Evolutionary conservation across 2,329 filamentous ascomycete species (phyloP).

Genomic region (Hypomyces rosellus): DNA sequence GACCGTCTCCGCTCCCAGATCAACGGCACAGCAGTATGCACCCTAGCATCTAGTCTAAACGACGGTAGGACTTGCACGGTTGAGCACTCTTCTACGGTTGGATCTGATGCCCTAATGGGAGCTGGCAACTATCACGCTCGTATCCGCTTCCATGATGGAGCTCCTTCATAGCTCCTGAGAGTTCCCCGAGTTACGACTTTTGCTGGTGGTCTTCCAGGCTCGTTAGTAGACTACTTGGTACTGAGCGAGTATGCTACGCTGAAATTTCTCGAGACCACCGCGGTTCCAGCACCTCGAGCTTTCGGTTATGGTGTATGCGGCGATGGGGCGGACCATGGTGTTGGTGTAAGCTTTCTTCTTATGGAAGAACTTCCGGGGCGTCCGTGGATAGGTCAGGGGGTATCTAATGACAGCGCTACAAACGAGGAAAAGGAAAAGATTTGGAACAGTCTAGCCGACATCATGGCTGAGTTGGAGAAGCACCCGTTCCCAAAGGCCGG

Average conservation of each 20-base stretch:
- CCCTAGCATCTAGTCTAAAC: slow-evolving; percentile 14
- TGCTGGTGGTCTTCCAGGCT: slow-evolving; percentile 9
- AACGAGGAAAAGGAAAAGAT: slow-evolving; percentile 16
- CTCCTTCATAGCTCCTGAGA: slow-evolving; percentile 21
- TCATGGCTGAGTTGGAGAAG: slow-evolving; percentile 21
- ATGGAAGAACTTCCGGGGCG: slow-evolving; percentile 22
- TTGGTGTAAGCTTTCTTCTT: slow-evolving; percentile 25
- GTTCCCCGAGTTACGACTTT: slow-evolving; percentile 16
- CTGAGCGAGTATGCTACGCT: slow-evolving; percentile 27
- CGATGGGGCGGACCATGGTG: slow-evolving; percentile 15
- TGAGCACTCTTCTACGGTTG: slow-evolving; percentile 11
- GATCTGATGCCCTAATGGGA: slow-evolving; percentile 18
- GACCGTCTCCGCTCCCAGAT: slow-evolving; percentile 11
- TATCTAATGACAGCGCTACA: not conserved
- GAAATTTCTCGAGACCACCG: slow-evolving; percentile 26
- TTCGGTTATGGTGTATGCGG: slow-evolving; percentile 19
- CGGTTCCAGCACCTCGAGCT: slow-evolving; percentile 23
- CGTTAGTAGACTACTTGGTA: slow-evolving; percentile 23
- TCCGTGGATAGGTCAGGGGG: slow-evolving; percentile 14
- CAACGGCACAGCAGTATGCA: slow-evolving; percentile 14
- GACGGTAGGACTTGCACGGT: slow-evolving; percentile 10
- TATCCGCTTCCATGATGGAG: slow-evolving; percentile 22
- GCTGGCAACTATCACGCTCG: slow-evolving; percentile 24
- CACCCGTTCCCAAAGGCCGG: slow-evolving; percentile 20
- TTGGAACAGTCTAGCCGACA: slow-evolving; percentile 21